These are phyloP conservation scores for Capsella rubella DNA, from an alignment of 441 rosid genomes.

Conservation along the genomic window DNA sequence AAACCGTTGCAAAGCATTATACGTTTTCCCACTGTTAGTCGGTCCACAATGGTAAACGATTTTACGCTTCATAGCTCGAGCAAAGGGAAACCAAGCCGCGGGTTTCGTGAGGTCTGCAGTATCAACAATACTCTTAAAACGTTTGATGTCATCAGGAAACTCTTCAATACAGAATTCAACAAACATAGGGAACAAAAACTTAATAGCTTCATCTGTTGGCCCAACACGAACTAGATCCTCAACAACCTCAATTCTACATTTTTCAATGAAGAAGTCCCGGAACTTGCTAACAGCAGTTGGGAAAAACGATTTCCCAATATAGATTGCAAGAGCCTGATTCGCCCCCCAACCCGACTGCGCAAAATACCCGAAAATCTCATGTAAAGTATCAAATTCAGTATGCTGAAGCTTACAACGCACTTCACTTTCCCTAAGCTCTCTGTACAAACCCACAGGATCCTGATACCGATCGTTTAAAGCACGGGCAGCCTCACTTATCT, in stretches of 20 bases:
- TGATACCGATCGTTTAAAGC: slow-evolving; percentile 26
- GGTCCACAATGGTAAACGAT: slow-evolving; percentile 95
- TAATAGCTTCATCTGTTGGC: slow-evolving; percentile 66
- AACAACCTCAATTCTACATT: slow-evolving; percentile 55
- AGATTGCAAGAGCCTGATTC: slow-evolving; percentile 84
- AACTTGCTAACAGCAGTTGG: slow-evolving; percentile 74
- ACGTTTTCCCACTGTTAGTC: slow-evolving; percentile 96
- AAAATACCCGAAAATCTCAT: slow-evolving; percentile 60
- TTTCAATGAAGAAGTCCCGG: slow-evolving; percentile 56
- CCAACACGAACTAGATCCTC: slow-evolving; percentile 64
- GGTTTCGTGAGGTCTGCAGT: slow-evolving; percentile 93
- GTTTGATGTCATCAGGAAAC: slow-evolving; percentile 79
- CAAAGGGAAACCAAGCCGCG: slow-evolving; percentile 93
- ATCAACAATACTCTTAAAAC: slow-evolving; percentile 61
- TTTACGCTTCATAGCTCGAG: slow-evolving; percentile 90
- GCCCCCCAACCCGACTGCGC: slow-evolving; percentile 80
- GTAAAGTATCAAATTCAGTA: slow-evolving; percentile 54
- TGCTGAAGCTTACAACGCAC: slow-evolving; percentile 47
- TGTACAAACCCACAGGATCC: slow-evolving; percentile 38
- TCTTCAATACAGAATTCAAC: slow-evolving; percentile 82
- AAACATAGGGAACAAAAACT: slow-evolving; percentile 81
- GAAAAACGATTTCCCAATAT: slow-evolving; percentile 79
- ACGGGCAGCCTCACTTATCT: slow-evolving; percentile 35
- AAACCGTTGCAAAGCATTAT: slow-evolving; percentile 85
- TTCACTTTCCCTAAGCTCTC: slow-evolving; percentile 40